Percentiles rank a stretch among this genome's conserved stretches.
Conservation (phyloP, 1,139 yeast species). For the Sporopachydermia cereana region DNA sequence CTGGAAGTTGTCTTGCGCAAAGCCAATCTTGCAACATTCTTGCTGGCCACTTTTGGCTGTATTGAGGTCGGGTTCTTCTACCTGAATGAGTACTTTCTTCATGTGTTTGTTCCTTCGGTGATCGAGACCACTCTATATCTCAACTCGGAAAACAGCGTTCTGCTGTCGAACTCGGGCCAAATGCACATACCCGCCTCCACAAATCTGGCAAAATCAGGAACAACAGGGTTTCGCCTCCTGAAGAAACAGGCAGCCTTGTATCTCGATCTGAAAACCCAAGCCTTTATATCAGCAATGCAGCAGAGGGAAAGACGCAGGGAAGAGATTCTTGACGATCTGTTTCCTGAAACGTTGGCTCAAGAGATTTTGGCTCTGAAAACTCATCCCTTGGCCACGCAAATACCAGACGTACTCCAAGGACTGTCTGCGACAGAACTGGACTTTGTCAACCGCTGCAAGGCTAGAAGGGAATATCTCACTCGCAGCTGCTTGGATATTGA, state of each 20-base stretch:
- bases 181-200: conserved; percentile 30
- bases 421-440: conserved; percentile 63
- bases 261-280: conserved; percentile 87
- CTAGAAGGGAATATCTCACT: conserved; percentile 52
- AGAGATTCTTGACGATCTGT: conserved; percentile 65
- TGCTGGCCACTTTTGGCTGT: conserved; percentile 74
- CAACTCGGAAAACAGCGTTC: conserved; percentile 16
- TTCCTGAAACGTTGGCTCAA: conserved; percentile 55
- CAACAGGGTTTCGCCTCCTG: conserved; percentile 34
- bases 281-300: conserved; percentile 79
- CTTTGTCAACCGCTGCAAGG: conserved; percentile 55
- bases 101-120: conserved; percentile 41
- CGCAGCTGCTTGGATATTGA: conserved; percentile 17
- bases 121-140: conserved; percentile 2
- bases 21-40: conserved; percentile 77
- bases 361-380: conserved; percentile 31
- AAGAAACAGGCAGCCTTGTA: conserved; percentile 73
- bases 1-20: conserved; percentile 67
- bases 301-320: conserved; percentile 55
- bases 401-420: background rate
- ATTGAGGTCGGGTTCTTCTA: conserved; percentile 81
- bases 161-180: conserved; percentile 27
- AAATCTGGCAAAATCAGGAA: conserved; percentile 14
- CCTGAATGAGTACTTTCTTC: conserved; percentile 71
- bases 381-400: conserved; percentile 18